Evolutionary conservation across 257 asterid genomes (phyloP), one percentile per base, ranked within the genome.

Genomic region (Rauvolfia tetraphylla): DNA sequence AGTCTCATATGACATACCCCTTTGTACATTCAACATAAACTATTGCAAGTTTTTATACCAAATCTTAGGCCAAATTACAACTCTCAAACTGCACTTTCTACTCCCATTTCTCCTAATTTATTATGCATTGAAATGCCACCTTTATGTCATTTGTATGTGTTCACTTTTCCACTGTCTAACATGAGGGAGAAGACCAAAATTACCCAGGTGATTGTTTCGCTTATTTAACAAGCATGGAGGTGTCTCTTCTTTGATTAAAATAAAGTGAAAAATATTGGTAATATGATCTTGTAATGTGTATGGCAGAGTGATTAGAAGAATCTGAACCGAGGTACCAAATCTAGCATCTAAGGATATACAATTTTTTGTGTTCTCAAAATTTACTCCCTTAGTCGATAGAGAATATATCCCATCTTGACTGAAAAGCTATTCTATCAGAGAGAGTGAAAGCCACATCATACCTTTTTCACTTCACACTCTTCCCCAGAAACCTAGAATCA

Each of bases 401-500:
- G 27, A 65, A 65, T 65, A 34, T 65, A 34, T 65, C 25, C 31
- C 48, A 36, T 10, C 51, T 36, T 20, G 0, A 38, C 31, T 9
- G 27, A 7, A 36, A 38, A 66, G 71, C 71, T 38, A 34, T 34
- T 34, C 44, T 63, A 63, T 63, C 44, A 33, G 72, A 67, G 72
- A 67, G 72, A 63, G 42, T 31, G 17, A 1, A 63, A 34, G 46
- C 29, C 33, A 67, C 2, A 38, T 23, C 5, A 67, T 3, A 22
- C 49, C 72, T 67, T 20, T 67, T 38, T 22, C 48, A 23, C 17
- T 22, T 67, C 51, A 36, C 51, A 67, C 51, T 38, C 49, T 67
- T 67, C 18, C 72, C 72, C 49, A 38, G n/a, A 22, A 67, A 67
- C 48, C 31, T 22, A 67, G 51, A 67, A 67, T 38, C 71, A 34